Base-by-base conservation (phyloP, 805 yeast genomes). In the Candida boidinii region DNA sequence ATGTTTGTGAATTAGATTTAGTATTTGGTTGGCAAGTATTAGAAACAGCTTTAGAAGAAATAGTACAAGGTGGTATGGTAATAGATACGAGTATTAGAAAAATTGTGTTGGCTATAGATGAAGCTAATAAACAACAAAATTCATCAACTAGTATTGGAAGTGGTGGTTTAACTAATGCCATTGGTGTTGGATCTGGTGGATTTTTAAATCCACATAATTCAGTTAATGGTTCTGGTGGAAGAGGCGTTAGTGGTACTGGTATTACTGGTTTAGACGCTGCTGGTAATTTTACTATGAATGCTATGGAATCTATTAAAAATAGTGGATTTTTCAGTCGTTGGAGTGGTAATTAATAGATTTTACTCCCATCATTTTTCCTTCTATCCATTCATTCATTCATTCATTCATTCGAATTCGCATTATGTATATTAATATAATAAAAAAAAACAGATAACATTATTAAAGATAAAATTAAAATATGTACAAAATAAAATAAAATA, bases 1-100 rank as follows among this genome's bases (percentile, higher is more conserved):
- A 87, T 49, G 98, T 92, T 6, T 88, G 96, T 55, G 98, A 92
- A 53, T 66, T 92, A 45, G 98, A 92, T 58, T 66, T 92, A 41
- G 96, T 92, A n/a, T 90, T 88, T 60, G 96, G 96, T 13, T 92
- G 98, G 97, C 96, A 92, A 58, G 94, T 87, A 5, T 62, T 90
- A 21, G 94, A 90, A 53, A 80, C 94, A 2, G 96, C 90, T 2
- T 56, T 88, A 30, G 92, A 80, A 47, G 97, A 92, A 48, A 81
- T 92, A 22, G 79, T 92, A 1, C 97, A 92, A 53, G 98, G 97
- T 17, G 98, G 98, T 0, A 80, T 92, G 94, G 98, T 92, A 7
- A 83, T 92, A 23, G 98, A 92, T 53, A 88, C 97, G 2, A 85
- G 79, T 44, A 85, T 87, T 15, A 51, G 62, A 17, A 74, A 80